Base-by-base conservation (phyloP, 2,329 filamentous ascomycete species). In the Colletotrichum neosansevieriae region DNA sequence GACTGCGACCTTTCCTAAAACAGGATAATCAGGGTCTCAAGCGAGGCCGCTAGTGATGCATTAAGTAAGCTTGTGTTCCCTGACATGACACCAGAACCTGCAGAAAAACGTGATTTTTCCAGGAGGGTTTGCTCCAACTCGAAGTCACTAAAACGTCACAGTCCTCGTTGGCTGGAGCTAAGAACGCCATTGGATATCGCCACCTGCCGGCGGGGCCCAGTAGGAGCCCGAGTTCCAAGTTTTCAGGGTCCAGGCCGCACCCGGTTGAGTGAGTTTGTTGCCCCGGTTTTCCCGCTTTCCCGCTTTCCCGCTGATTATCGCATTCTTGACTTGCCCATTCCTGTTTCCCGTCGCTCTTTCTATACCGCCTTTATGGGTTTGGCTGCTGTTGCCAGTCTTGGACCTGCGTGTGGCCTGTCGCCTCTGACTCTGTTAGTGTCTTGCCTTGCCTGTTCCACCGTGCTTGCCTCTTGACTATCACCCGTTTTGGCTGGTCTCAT, bases 161-260 rank as follows among this genome's bases (percentile, higher is more conserved):
- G n/a, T 36, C 13, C 17, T 21, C 12, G n/a, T 57, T 57, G 53
- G 53, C 36, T 6, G 19, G 6, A 40, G 1, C 21, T 3, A 3
- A 17, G 29, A 12, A 38, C 19, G 6, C 11, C 7, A 54, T 40
- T 40, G 51, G 51, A 54, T 17, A 36, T 57, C 19, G 53, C 53
- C 53, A 57, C 53, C 12, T 29, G 21, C 38, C 38, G 12, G 17
- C 21, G 19, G 53, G 19, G 29, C 9, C 38, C 36, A 13, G 19
- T 7, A 7, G 6, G 34, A 38, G 24, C n/a, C n/a, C n/a, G n/a
- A n/a, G n/a, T n/a, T n/a, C n/a, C n/a, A 21, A 32, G 24, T 67
- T 64, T 64, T 67, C 64, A 67, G 64, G 64, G 64, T 67, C 64
- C 60, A 58, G 45, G 19, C 29, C 42, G 12, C 29, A 29, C 29